Conservation (phyloP, 1,284 basidiomycete species). For the Leccinum pallidistipes region DNA sequence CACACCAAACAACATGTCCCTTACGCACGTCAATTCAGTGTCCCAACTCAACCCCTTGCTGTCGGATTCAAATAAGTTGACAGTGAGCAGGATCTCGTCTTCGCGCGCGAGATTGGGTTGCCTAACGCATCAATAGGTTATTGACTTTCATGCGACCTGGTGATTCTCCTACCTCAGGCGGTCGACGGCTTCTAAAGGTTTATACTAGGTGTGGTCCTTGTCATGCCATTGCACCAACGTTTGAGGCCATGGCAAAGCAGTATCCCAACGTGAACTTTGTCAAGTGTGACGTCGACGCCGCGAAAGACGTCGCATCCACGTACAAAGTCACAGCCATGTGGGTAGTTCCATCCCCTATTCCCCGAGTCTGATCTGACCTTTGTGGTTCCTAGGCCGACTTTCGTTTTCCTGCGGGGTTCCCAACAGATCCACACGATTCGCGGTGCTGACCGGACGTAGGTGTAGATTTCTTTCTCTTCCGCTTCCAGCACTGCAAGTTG, state of each 20-base stretch:
- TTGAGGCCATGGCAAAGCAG: constrained; percentile 64
- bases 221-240: constrained; percentile 73
- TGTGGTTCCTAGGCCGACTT: constrained; percentile 64
- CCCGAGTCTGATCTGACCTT: neutral
- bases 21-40: constrained; percentile 60
- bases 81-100: constrained; percentile 42
- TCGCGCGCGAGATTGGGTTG: neutral
- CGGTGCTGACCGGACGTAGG: constrained; percentile 66
- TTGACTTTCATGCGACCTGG: constrained; percentile 84
- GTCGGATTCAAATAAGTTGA: constrained; percentile 63
- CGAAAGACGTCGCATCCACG: constrained; percentile 56
- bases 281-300: constrained; percentile 78
- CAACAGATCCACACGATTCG: constrained; percentile 66
- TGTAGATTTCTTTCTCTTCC: constrained; percentile 3
- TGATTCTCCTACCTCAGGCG: constrained; percentile 30
- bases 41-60: constrained; percentile 65
- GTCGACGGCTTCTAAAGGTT: constrained; percentile 11
- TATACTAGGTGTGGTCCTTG: constrained; percentile 75
- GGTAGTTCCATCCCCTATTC: constrained; percentile 19
- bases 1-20: constrained; percentile 43
- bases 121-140: constrained; percentile 49
- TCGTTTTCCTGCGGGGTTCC: constrained; percentile 70
- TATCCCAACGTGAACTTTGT: constrained; percentile 71
- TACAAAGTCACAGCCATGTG: constrained; percentile 71
- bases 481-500: constrained; percentile 3